Conservation (phyloP, 192 early-diverging fungal species). For the Phlyctochytrium bullatum region DNA sequence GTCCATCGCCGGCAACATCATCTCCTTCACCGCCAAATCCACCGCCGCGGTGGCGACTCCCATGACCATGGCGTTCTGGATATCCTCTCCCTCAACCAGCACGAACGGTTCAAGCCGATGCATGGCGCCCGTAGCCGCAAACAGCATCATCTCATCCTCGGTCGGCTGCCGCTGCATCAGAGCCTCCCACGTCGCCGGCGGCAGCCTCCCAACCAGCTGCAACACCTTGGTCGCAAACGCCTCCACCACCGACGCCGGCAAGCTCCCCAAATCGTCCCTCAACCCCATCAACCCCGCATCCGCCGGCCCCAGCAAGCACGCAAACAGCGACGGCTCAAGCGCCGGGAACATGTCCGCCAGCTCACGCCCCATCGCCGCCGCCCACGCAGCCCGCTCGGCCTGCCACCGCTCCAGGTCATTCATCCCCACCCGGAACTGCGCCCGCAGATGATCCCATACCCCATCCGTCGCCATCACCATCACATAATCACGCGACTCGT, state of each 20-base stretch:
- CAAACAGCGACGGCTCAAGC: background rate
- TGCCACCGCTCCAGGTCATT: slow-evolving; percentile 13
- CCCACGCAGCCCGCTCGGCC: slow-evolving; percentile 4
- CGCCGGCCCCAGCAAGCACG: background rate
- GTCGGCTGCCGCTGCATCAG: background rate
- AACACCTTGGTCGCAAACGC: background rate
- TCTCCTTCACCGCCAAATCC: slow-evolving; percentile 20
- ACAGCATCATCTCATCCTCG: background rate
- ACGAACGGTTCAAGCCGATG: too few relatives aligned
- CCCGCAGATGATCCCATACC: slow-evolving; percentile 59
- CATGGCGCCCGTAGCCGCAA: too few relatives aligned
- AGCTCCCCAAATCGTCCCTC: background rate
- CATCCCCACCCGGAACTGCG: background rate
- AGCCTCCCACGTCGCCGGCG: too few relatives aligned
- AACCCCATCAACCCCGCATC: background rate
- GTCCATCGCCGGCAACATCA: background rate
- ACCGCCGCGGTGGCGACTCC: slow-evolving; percentile 15
- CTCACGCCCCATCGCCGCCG: background rate
- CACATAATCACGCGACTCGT: slow-evolving; percentile 33
- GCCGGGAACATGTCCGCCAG: background rate
- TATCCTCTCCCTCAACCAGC: background rate
- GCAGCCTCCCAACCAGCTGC: background rate
- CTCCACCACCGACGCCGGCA: background rate
- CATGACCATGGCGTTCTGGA: slow-evolving; percentile 27
- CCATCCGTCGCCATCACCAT: slow-evolving; percentile 57